Evolutionary conservation across 176 grass and related monocot genomes (phyloP).

Genomic region (Oryza nivara): DNA sequence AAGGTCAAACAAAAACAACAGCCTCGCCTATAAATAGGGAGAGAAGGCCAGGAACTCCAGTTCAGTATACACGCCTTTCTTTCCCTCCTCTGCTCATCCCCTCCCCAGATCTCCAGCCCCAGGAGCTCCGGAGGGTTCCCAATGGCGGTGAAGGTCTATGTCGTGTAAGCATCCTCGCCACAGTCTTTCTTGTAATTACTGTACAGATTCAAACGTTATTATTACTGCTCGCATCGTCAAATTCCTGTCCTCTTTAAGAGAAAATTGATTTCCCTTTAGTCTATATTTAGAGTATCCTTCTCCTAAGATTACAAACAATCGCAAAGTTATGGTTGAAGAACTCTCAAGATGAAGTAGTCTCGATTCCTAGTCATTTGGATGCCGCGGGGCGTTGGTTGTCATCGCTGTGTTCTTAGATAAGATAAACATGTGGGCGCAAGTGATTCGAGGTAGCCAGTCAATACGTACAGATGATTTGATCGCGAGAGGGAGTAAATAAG

Average conservation of each 20-base stretch:
- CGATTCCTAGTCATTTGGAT: background rate
- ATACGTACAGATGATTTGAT: constrained; percentile 5
- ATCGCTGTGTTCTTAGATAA: background rate
- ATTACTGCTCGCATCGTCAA: background rate
- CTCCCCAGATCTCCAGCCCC: constrained; percentile 36
- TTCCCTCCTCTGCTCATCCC: background rate
- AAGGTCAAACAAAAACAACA: constrained; percentile 42
- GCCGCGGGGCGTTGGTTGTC: background rate
- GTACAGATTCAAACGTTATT: background rate
- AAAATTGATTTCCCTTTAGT: background rate
- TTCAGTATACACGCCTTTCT: background rate
- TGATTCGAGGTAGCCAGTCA: background rate
- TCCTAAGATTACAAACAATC: background rate
- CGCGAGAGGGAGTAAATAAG: constrained; percentile 19
- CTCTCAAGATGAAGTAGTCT: background rate
- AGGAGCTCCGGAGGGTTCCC: constrained; percentile 44
- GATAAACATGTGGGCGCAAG: background rate
- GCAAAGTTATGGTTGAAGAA: background rate
- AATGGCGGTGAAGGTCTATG: constrained; percentile 84
- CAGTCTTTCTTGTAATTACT: constrained; percentile 18
- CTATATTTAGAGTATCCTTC: background rate
- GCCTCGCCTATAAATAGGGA: constrained; percentile 39
- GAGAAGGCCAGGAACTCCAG: background rate
- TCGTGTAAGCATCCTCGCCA: constrained; percentile 67
- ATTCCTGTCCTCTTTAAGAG: background rate